These are phyloP conservation scores for Coleophoma cylindrospora DNA, from an alignment of 2,329 filamentous ascomycete genomes.

Conservation along the genomic window DNA sequence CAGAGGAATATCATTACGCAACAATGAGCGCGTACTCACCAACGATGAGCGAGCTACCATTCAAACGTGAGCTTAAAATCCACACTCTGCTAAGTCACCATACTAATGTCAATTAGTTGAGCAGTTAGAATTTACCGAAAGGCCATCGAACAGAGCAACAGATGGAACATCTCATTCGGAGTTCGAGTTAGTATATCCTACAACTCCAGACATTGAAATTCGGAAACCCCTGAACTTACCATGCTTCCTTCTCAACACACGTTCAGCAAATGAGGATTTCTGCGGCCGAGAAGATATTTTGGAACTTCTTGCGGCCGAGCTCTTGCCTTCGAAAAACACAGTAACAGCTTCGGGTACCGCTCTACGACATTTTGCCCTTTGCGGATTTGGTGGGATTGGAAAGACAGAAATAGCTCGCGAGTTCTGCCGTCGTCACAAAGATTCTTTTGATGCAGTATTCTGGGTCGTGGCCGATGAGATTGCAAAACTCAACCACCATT, in stretches of 20 bases:
- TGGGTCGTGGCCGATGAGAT: slow-evolving; percentile 15
- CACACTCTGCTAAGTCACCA: too few species aligned
- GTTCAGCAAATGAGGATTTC: neutral
- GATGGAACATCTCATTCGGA: neutral
- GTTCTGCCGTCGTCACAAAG: slow-evolving; percentile 12
- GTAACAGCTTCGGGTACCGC: neutral
- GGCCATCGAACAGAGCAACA: neutral
- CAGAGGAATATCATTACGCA: too few species aligned
- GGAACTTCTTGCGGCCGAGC: neutral
- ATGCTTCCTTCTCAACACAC: neutral
- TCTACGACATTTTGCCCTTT: slow-evolving; percentile 15
- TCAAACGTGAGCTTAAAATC: too few species aligned
- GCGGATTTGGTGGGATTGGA: slow-evolving; percentile 20
- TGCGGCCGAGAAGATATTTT: neutral
- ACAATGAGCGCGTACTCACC: too few species aligned
- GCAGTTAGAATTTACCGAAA: neutral
- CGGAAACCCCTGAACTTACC: neutral
- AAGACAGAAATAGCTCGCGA: slow-evolving; percentile 19
- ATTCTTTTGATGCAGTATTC: slow-evolving; percentile 17
- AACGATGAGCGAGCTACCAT: neutral
- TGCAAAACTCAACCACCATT: slow-evolving; percentile 2
- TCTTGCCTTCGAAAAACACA: neutral
- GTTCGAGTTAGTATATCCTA: neutral
- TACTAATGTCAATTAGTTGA: neutral
- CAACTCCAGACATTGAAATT: too few species aligned